Percentiles rank a stretch among this genome's conserved stretches.
phyloP scores from a whole-genome alignment of 176 grass and related monocot genomes.

The Aegilops bicornis region DNA sequence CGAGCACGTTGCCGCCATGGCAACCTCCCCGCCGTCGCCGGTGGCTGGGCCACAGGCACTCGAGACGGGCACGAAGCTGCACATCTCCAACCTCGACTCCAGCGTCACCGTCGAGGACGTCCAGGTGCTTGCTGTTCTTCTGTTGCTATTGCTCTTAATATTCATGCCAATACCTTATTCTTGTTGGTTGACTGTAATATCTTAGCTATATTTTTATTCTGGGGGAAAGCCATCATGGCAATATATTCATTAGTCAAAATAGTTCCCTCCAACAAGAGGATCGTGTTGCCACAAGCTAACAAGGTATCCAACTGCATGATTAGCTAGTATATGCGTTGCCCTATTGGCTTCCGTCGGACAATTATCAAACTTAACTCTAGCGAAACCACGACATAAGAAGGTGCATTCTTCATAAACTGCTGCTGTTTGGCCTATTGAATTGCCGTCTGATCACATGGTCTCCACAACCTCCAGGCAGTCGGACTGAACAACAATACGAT shows the following conservation, averaged over 20 bases:
- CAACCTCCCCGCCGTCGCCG: background rate
- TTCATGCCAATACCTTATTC: background rate
- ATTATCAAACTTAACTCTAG: background rate
- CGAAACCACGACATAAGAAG: background rate
- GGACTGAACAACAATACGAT: background rate
- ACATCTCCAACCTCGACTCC: constrained; percentile 50
- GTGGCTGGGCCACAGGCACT: constrained; percentile 7
- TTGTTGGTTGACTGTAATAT: background rate
- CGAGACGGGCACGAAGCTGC: constrained; percentile 51
- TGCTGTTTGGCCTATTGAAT: background rate
- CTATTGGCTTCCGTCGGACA: background rate
- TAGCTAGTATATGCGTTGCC: background rate
- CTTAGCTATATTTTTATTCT: background rate
- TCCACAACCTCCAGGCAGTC: background rate
- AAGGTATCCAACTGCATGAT: background rate
- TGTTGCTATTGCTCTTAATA: constrained; percentile 6
- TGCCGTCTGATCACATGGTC: background rate
- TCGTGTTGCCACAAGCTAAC: background rate
- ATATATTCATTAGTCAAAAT: background rate
- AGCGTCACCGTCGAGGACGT: constrained; percentile 55
- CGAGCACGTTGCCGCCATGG: constrained; percentile 42
- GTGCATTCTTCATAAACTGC: background rate
- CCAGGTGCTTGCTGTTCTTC: constrained; percentile 31
- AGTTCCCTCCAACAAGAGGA: background rate
- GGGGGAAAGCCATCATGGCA: background rate